Evolutionary conservation across 2,329 filamentous ascomycete species (phyloP), one percentile per base, ranked within the genome.

Genomic region (Scedosporium apiospermum): DNA sequence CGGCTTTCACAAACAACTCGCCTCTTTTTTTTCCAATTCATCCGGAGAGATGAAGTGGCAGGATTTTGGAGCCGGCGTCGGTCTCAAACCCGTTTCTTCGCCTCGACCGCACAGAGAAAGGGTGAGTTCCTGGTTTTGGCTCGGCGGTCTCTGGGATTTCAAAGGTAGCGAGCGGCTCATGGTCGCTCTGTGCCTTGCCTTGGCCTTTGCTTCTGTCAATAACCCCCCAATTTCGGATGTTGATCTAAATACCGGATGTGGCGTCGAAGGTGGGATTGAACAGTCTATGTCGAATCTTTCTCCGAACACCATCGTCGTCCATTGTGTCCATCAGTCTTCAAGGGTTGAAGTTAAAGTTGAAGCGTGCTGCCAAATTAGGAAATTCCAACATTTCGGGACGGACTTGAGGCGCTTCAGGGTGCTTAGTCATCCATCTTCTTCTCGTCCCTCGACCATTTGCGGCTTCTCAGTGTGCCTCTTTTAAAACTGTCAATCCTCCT

Each of bases 401-500:
- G 14, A 5, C 16, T 18, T 46, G 14, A 7, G 44, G 14, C 18
- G 57, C 57, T 58, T 58, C 57, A 58, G 57, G 1, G 12, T 38
- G 57, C 57, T 58, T 58, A 58, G 57, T 58, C 57, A 58, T 21
- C 2, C 23, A 7, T 55, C 6, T 2, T 23, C 21, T 14, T 23
- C 18, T 3, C 51, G 9, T 55, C 23, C 51, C 51, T 49, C 16
- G 44, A 42, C 3, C 21, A 14, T 44, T 41, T 60, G 46, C 21
- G 34, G 6, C 4, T 4, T 21, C 23, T 21, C 18, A 38, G 14
- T 27, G 18, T 41, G n/a, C n/a, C 23, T 10, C 21, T 44, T 21
- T 23, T 44, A 27, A 60, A 60, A 60, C 58, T 27, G 58, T 26
- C 58, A 60, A 60, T 60, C 58, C 58, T 60, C 58, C 58, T 60